These are phyloP conservation scores for Starmera quercuum DNA, from an alignment of 805 yeast genomes.

Conservation along the genomic window DNA sequence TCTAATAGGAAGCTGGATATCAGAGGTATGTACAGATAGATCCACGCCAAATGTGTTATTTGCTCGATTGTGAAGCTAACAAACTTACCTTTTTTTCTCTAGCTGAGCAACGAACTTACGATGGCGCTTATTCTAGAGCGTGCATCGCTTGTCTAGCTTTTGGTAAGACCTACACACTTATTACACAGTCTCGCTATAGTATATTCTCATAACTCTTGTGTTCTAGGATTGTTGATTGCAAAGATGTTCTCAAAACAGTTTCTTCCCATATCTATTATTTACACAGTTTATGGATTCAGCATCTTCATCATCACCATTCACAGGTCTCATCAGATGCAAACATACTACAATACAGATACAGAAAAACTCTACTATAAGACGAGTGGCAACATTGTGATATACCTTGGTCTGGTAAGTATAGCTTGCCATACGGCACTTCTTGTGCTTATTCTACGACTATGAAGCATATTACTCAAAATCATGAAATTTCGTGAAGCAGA, in stretches of 20 bases:
- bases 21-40: conserved; percentile 2
- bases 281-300: conserved; percentile 50
- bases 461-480: conserved; percentile 2
- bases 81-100: background rate
- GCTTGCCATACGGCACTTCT: conserved; percentile 44
- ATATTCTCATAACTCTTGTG: too few relatives aligned
- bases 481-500: too few relatives aligned
- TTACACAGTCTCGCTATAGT: too few relatives aligned
- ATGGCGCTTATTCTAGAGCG: conserved; percentile 74
- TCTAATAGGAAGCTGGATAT: conserved; percentile 4
- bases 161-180: too few relatives aligned
- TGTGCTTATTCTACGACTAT: conserved; percentile 39
- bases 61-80: background rate
- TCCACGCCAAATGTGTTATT: background rate
- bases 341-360: conserved; percentile 29
- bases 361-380: conserved; percentile 43
- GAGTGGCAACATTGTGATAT: conserved; percentile 52
- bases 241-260: conserved; percentile 59
- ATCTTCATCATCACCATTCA: conserved; percentile 31
- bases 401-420: conserved; percentile 42
- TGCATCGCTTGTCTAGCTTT: conserved; percentile 65
- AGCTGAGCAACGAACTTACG: conserved; percentile 78
- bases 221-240: conserved; percentile 37
- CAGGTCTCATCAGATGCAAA: conserved; percentile 24
- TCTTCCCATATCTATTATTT: conserved; percentile 58